These are phyloP conservation scores for Pichia nanzhaoensis DNA, from an alignment of 805 yeast species.

Conservation along the genomic window DNA sequence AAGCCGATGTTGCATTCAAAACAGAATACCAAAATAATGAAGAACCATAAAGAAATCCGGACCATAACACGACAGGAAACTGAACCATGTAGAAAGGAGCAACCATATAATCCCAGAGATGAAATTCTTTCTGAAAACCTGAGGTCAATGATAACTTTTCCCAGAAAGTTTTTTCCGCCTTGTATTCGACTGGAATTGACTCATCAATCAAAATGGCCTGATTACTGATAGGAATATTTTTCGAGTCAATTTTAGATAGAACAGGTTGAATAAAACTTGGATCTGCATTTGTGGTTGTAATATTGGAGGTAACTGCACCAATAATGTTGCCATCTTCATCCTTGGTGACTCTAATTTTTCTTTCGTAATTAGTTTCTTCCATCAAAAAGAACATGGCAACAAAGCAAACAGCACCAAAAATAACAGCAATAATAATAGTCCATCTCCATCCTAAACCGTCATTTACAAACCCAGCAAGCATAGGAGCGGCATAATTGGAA, in stretches of 20 bases:
- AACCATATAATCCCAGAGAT: constrained; percentile 23
- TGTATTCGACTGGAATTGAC: constrained; percentile 16
- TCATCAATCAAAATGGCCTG: constrained; percentile 25
- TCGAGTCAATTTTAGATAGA: constrained; percentile 9
- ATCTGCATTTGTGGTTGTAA: constrained; percentile 4
- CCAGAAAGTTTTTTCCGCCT: constrained; percentile 33
- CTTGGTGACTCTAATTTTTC: constrained; percentile 23
- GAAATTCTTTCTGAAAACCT: constrained; percentile 30
- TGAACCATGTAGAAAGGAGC: constrained; percentile 37
- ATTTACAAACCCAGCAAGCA: constrained; percentile 51
- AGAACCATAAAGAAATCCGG: constrained; percentile 48
- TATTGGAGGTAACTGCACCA: constrained; percentile 21
- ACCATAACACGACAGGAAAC: constrained; percentile 52
- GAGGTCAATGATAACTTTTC: constrained; percentile 38
- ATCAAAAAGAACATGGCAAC: constrained; percentile 37
- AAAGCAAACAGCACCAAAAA: constrained; percentile 38
- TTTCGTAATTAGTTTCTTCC: constrained; percentile 50
- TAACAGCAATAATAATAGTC: constrained; percentile 45
- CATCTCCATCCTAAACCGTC: constrained; percentile 46
- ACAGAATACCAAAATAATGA: constrained; percentile 43
- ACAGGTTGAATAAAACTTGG: constrained; percentile 5
- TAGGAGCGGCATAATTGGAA: constrained; percentile 52
- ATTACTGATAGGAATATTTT: constrained; percentile 25
- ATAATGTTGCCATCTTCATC: constrained; percentile 21
- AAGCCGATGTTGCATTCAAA: constrained; percentile 42